Base-by-base conservation (phyloP, 2,329 filamentous ascomycete species). In the Penicillium sp. region DNA sequence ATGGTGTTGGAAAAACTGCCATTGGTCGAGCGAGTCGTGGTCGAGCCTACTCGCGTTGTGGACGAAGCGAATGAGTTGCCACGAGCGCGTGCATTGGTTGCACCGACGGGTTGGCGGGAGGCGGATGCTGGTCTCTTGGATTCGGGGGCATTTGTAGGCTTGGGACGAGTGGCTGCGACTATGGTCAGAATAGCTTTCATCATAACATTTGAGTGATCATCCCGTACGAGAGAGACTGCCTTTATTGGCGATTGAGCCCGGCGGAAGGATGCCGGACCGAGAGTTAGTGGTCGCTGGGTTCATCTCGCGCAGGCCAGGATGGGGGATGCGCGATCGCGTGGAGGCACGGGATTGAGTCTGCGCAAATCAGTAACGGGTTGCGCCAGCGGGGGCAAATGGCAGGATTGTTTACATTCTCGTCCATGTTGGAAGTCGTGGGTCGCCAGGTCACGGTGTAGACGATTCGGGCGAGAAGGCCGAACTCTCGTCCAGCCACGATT, bases 1-100 rank as follows among this genome's bases (percentile, higher is more conserved):
- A 84, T 69, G 62, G 82, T 86, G 55, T 78, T 81, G 13, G 81
- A 77, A 57, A 85, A 84, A 55, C 75, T 77, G 57, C 73, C 78
- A 48, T 74, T 73, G 45, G 74, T 70, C 51, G 74, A 69, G 59
- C 77, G 76, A 31, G 73, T 73, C 16, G 74, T 70, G 26, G 78
- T 75, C 6, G 76, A 72, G 6, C 74, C 66, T 9, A 66, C 66
- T 48, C 72, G 66, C 10, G 71, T 70, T 33, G 69, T 67, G 0
- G 72, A 74, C 4, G 73, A 71, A 10, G 71, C 62, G 44, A 64
- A 65, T 3, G 69, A 66, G 54, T 68, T 72, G 13, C 65, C 61
- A 6, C 67, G 36, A 74, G 69, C 59, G 76, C 77, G 51, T 71
- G 66, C 49, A 70, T 76, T 45, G 71, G 69, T 33, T 73, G 74